Conservation (phyloP, 108 stramenopile genomes). For the Skeletonema marinoi region DNA sequence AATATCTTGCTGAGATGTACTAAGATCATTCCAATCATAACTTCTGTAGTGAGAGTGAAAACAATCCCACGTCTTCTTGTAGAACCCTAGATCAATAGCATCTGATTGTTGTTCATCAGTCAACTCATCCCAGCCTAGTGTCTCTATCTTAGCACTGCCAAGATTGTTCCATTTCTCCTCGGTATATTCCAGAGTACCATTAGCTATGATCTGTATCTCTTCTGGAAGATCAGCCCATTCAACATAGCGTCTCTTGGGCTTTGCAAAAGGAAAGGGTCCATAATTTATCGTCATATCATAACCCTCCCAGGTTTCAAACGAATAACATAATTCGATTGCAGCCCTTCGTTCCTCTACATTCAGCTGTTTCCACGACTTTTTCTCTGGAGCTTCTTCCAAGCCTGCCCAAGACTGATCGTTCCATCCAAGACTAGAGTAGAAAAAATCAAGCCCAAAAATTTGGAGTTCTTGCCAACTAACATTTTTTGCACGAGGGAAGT, state of each 20-base stretch:
- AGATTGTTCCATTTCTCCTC: slow-evolving; percentile 39
- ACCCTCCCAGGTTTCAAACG: slow-evolving; percentile 17
- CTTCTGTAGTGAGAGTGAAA: slow-evolving; percentile 16
- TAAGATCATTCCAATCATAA: background rate
- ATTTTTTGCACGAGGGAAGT: background rate
- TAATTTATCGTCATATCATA: background rate
- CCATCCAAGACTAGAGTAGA: background rate
- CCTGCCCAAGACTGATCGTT: slow-evolving; percentile 1
- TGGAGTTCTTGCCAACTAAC: background rate
- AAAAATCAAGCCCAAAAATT: slow-evolving; percentile 7
- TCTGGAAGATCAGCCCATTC: slow-evolving; percentile 35
- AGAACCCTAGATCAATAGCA: slow-evolving; percentile 43
- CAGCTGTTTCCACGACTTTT: background rate
- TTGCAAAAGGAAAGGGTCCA: slow-evolving; percentile 16
- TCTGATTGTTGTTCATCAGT: slow-evolving; percentile 22
- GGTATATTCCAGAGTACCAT: slow-evolving; percentile 29
- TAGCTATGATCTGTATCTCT: slow-evolving; percentile 14
- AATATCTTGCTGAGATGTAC: background rate
- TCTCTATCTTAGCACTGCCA: slow-evolving; percentile 36
- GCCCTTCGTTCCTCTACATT: background rate
- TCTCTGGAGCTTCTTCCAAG: background rate
- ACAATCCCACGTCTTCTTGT: slow-evolving; percentile 57
- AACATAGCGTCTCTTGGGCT: slow-evolving; percentile 24
- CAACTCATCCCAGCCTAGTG: slow-evolving; percentile 19
- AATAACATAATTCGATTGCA: slow-evolving; percentile 21